A percentile compares a stretch with the other conserved stretches of the same genome.
phyloP scores from a whole-genome alignment of 768 basidiomycete genomes.

The Termitomyces sp. region DNA sequence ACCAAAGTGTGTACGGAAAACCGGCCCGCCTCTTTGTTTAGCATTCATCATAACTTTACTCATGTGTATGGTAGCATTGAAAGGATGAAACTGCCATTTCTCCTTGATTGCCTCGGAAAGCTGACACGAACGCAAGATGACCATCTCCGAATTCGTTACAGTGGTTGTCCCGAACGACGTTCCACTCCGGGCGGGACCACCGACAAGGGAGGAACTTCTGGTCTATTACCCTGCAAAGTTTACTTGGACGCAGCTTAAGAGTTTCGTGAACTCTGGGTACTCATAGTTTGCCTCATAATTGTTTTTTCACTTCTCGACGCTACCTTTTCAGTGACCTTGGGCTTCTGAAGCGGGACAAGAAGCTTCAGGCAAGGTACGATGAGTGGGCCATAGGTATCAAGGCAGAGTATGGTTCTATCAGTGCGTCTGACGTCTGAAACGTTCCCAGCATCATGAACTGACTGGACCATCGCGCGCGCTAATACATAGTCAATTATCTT shows the following conservation, averaged over 20 bases:
- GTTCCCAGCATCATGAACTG: neutral
- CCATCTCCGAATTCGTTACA: neutral
- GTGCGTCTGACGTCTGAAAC: slow-evolving; percentile 34
- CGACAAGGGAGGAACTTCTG: slow-evolving; percentile 64
- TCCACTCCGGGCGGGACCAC: slow-evolving; percentile 54
- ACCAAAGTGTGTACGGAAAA: neutral
- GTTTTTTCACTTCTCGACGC: neutral
- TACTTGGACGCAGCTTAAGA: slow-evolving; percentile 72
- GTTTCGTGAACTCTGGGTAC: slow-evolving; percentile 78
- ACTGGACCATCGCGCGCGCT: neutral
- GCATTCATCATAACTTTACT: no score
- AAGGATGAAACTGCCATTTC: neutral
- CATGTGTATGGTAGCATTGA: no score
- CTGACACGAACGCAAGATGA: slow-evolving; percentile 2
- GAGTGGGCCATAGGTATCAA: slow-evolving; percentile 55
- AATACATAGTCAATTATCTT: slow-evolving; percentile 63
- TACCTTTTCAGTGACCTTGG: slow-evolving; percentile 66
- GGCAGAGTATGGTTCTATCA: slow-evolving; percentile 59
- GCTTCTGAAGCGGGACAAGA: slow-evolving; percentile 69
- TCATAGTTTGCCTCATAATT: neutral
- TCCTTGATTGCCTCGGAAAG: neutral
- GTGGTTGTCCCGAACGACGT: slow-evolving; percentile 25
- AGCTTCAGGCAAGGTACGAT: slow-evolving; percentile 66
- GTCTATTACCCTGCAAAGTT: slow-evolving; percentile 72
- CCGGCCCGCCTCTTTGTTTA: neutral